Conservation (phyloP, 2,329 filamentous ascomycete species). For the Trichoderma hamatum region DNA sequence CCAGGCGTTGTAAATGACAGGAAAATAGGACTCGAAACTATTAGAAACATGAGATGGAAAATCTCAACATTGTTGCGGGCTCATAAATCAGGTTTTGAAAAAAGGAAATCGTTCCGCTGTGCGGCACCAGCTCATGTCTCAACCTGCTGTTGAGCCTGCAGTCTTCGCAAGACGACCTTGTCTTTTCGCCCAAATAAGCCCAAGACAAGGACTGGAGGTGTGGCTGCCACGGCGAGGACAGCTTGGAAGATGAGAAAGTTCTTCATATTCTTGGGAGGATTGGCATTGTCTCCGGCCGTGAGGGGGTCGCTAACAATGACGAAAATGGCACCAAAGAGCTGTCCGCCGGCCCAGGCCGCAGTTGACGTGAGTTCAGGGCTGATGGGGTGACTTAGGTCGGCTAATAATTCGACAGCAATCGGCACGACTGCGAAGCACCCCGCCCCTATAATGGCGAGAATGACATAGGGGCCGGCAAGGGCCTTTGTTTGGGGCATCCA, state of each 20-base stretch:
- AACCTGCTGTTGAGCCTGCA: conserved; percentile 36
- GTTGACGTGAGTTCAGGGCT: conserved; percentile 83
- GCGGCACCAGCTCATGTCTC: not conserved
- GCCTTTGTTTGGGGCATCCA: conserved; percentile 69
- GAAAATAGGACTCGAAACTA: not conserved
- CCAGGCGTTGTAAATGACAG: not conserved
- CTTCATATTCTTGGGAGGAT: conserved; percentile 73
- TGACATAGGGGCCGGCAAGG: conserved; percentile 72
- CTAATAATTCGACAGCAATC: conserved; percentile 81
- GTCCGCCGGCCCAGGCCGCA: conserved; percentile 83
- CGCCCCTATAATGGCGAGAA: conserved; percentile 77
- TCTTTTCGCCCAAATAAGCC: conserved; percentile 68
- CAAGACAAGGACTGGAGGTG: conserved; percentile 69
- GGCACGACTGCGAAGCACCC: conserved; percentile 80
- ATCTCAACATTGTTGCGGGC: not conserved
- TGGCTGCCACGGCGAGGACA: conserved; percentile 64
- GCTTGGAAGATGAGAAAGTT: conserved; percentile 78
- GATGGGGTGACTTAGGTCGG: conserved; percentile 84
- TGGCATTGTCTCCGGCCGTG: conserved; percentile 53
- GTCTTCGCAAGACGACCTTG: conserved; percentile 54
- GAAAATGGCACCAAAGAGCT: conserved; percentile 82
- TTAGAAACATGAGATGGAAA: not conserved
- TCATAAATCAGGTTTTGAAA: not conserved
- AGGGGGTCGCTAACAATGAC: conserved; percentile 81
- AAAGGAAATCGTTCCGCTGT: not conserved